These are phyloP conservation scores for Dioscorea alata DNA, from an alignment of 106 monocot genomes.

Conservation along the genomic window DNA sequence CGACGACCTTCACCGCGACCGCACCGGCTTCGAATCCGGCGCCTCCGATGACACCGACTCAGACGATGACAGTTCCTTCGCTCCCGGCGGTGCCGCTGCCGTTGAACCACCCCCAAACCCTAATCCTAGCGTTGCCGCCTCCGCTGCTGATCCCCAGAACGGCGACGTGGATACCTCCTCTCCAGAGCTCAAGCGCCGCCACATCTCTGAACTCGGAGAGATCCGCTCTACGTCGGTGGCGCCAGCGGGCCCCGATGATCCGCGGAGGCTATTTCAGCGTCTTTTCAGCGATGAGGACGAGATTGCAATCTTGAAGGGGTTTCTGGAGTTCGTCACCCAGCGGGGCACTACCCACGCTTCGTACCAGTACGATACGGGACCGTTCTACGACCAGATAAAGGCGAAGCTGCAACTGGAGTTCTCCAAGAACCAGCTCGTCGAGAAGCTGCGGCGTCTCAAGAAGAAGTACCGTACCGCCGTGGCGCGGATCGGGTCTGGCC, in stretches of 20 bases:
- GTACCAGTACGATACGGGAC: constrained; percentile 96
- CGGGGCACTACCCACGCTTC: constrained; percentile 70
- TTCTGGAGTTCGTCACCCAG: constrained; percentile 79
- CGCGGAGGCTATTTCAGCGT: constrained; percentile 81
- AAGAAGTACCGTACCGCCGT: constrained; percentile 90
- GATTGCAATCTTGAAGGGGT: constrained; percentile 70
- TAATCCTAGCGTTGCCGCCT: background rate
- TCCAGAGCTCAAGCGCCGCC: background rate
- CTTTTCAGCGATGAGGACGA: constrained; percentile 97
- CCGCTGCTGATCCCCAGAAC: background rate
- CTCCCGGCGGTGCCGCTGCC: background rate
- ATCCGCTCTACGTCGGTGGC: background rate
- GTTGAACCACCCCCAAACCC: background rate
- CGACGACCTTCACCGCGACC: background rate
- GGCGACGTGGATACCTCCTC: background rate
- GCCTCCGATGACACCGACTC: constrained; percentile 8
- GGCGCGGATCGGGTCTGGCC: constrained; percentile 40
- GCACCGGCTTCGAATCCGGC: constrained; percentile 6
- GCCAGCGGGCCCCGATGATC: constrained; percentile 27
- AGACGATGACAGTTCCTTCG: background rate
- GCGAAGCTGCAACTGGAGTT: constrained; percentile 78
- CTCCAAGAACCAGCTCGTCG: constrained; percentile 92
- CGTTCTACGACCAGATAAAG: constrained; percentile 95
- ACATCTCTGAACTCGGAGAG: background rate
- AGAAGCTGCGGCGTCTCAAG: constrained; percentile 96